A percentile compares a stretch with the other conserved stretches of the same genome.
These are phyloP conservation scores for Pestalotiopsis sp. DNA, from an alignment of 2,329 filamentous ascomycete genomes.

Conservation along the genomic window DNA sequence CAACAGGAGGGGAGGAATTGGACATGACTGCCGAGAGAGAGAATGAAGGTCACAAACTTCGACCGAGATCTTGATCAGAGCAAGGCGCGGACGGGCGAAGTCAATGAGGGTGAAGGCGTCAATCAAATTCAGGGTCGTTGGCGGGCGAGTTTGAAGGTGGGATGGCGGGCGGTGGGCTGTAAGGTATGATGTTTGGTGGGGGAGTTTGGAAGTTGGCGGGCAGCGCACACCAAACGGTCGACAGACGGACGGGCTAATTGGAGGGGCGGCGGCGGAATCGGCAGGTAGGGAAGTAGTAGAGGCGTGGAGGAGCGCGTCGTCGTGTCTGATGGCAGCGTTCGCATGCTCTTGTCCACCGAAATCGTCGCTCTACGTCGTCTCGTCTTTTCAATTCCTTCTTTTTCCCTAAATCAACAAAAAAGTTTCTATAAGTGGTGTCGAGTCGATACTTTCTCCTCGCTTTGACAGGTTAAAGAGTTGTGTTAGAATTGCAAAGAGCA, in stretches of 20 bases:
- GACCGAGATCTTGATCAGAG: neutral
- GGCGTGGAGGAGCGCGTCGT: neutral
- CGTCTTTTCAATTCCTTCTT: neutral
- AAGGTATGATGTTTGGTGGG: conserved; percentile 9
- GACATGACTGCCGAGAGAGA: conserved; percentile 9
- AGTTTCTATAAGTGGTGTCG: neutral
- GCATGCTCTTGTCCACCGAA: conserved; percentile 5
- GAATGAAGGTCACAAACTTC: neutral
- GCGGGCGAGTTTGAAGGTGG: neutral
- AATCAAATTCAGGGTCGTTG: conserved; percentile 6
- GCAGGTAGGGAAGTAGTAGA: conserved; percentile 6
- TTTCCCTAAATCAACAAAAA: neutral
- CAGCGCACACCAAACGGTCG: neutral
- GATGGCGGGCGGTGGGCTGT: conserved; percentile 9
- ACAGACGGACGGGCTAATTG: conserved; percentile 5
- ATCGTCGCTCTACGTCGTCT: neutral
- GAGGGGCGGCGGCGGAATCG: conserved; percentile 11
- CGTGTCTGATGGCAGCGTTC: neutral
- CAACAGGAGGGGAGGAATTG: conserved; percentile 10
- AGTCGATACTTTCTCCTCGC: neutral
- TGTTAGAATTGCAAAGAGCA: conserved; percentile 8
- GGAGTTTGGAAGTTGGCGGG: neutral
- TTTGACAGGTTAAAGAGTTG: conserved; percentile 1
- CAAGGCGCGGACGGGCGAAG: neutral
- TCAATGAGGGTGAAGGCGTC: neutral